These are phyloP conservation scores for Leishmania aethiopica DNA, from an alignment of 208 protist species.

Conservation along the genomic window DNA sequence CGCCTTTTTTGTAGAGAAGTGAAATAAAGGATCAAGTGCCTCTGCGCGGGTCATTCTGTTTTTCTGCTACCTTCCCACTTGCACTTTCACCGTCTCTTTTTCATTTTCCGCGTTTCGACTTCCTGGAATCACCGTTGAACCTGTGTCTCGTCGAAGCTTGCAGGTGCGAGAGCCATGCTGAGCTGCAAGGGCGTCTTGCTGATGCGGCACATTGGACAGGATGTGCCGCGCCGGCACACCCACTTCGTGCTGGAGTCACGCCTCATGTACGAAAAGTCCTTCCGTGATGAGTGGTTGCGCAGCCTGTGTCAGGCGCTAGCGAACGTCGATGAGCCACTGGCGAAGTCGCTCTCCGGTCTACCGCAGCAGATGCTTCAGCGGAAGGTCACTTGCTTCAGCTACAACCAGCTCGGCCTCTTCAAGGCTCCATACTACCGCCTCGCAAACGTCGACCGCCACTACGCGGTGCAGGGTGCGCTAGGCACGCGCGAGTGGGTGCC, in stretches of 20 bases:
- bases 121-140: neutral
- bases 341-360: slow-evolving; percentile 69
- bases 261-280: slow-evolving; percentile 93
- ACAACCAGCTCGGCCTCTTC: slow-evolving; percentile 92
- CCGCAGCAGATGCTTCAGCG: slow-evolving; percentile 85
- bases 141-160: neutral
- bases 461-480: slow-evolving; percentile 75
- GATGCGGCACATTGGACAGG: slow-evolving; percentile 88
- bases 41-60: neutral
- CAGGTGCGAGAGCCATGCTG: slow-evolving; percentile 41
- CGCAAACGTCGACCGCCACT: slow-evolving; percentile 85
- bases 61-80: neutral
- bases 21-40: neutral
- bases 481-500: slow-evolving; percentile 91
- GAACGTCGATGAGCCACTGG: slow-evolving; percentile 78
- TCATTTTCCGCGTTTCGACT: neutral
- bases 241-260: slow-evolving; percentile 87
- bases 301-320: slow-evolving; percentile 79
- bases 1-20: neutral
- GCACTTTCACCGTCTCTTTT: neutral
- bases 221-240: slow-evolving; percentile 86
- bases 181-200: slow-evolving; percentile 27
- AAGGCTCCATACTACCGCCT: slow-evolving; percentile 82
- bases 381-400: slow-evolving; percentile 88
- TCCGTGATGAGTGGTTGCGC: slow-evolving; percentile 89